Percentiles rank a stretch among this genome's conserved stretches.
These are phyloP conservation scores for Coprinopsis sp. DNA, from an alignment of 768 basidiomycete species.

Conservation along the genomic window DNA sequence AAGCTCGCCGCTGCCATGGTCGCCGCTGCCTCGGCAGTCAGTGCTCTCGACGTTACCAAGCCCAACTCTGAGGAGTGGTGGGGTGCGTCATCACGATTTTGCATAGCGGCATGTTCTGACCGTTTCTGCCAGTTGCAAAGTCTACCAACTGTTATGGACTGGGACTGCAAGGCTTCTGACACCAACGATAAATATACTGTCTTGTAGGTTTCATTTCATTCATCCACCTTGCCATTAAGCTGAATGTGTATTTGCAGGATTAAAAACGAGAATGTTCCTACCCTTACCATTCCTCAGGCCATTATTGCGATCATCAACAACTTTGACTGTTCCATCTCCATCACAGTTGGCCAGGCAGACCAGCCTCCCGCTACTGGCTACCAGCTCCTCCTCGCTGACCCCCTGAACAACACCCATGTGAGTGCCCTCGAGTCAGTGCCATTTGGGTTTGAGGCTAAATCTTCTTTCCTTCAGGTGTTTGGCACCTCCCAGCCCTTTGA, in stretches of 20 bases:
- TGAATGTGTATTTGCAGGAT: slow-evolving; percentile 27
- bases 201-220: slow-evolving; percentile 35
- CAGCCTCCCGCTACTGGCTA: slow-evolving; percentile 43
- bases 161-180: slow-evolving; percentile 46
- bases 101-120: neutral
- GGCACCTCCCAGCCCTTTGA: slow-evolving; percentile 53
- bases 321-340: slow-evolving; percentile 52
- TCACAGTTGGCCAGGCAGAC: slow-evolving; percentile 42
- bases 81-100: slow-evolving; percentile 39
- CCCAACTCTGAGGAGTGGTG: slow-evolving; percentile 53
- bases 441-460: neutral
- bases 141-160: slow-evolving; percentile 54
- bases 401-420: slow-evolving; percentile 49
- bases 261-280: slow-evolving; percentile 28
- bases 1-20: slow-evolving; percentile 22
- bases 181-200: slow-evolving; percentile 42
- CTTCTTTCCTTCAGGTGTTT: slow-evolving; percentile 40
- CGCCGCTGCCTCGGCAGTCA: slow-evolving; percentile 34
- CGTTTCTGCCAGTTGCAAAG: slow-evolving; percentile 41
- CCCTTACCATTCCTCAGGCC: slow-evolving; percentile 39
- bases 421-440: slow-evolving; percentile 20
- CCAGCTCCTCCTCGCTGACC: slow-evolving; percentile 45
- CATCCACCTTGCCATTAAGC: slow-evolving; percentile 6
- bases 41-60: slow-evolving; percentile 39
- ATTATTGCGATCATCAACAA: slow-evolving; percentile 49